Evolutionary conservation across 2,329 filamentous ascomycete species (phyloP).

Genomic region (Elsinoe necatrix): DNA sequence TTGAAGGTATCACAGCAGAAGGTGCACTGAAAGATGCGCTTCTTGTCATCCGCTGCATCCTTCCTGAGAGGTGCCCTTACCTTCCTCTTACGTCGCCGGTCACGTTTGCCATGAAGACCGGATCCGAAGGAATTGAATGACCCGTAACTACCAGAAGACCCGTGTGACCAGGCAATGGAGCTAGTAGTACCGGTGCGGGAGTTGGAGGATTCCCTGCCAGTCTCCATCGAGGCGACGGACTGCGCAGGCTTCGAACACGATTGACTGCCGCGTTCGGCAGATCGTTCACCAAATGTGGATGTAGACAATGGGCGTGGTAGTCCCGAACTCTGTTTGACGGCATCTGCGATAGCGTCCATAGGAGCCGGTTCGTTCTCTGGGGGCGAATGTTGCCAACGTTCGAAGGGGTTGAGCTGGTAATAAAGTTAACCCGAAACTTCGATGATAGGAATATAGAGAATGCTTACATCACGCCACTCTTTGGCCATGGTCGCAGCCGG

Average conservation of each 20-base stretch:
- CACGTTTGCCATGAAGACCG: slow-evolving; percentile 47
- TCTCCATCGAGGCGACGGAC: slow-evolving; percentile 48
- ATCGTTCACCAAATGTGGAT: slow-evolving; percentile 22
- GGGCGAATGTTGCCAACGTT: slow-evolving; percentile 61
- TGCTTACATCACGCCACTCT: slow-evolving; percentile 22
- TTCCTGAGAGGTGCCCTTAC: slow-evolving; percentile 14
- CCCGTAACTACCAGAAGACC: slow-evolving; percentile 48
- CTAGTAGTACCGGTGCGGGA: slow-evolving; percentile 24
- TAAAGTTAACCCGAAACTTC: slow-evolving; percentile 36
- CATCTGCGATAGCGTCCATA: slow-evolving; percentile 55
- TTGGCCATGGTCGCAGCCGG: slow-evolving; percentile 45
- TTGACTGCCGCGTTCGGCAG: slow-evolving; percentile 27
- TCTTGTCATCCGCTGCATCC: slow-evolving; percentile 32
- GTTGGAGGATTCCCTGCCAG: slow-evolving; percentile 27
- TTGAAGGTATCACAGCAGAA: slow-evolving; percentile 51
- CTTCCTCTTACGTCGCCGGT: slow-evolving; percentile 45
- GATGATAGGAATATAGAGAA: not conserved
- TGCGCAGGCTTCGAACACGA: slow-evolving; percentile 45
- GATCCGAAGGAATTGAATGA: slow-evolving; percentile 46
- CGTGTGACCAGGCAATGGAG: slow-evolving; percentile 43
- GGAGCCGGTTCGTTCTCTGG: slow-evolving; percentile 62
- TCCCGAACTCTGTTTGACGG: slow-evolving; percentile 37
- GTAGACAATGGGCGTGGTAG: slow-evolving; percentile 22
- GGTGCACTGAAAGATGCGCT: slow-evolving; percentile 49
- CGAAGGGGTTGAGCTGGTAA: slow-evolving; percentile 53